These are phyloP conservation scores for Carex pumila DNA, from an alignment of 176 grass and related monocot genomes.

Conservation along the genomic window DNA sequence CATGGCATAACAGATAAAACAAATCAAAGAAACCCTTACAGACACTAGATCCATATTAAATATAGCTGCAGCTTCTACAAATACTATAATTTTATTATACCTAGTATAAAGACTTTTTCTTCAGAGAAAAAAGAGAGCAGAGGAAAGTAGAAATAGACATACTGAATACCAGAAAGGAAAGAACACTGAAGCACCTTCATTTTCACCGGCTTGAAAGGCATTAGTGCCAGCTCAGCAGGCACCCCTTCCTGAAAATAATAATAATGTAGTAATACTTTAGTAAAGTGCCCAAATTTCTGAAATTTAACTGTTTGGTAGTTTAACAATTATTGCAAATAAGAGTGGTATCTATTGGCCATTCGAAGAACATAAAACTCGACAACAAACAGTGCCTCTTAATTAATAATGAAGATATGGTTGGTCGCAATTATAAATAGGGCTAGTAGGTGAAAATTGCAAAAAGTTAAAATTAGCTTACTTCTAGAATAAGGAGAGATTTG, in stretches of 20 bases:
- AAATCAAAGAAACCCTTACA: neutral
- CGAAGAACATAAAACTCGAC: neutral
- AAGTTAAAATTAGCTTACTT: conserved; percentile 31
- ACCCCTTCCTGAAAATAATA: conserved; percentile 52
- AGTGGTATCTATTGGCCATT: neutral
- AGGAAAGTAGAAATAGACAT: conserved; percentile 8
- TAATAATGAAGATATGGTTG: neutral
- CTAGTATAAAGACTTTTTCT: neutral
- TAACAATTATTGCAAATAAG: neutral
- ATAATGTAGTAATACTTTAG: conserved; percentile 10
- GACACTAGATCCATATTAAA: neutral
- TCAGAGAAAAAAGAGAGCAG: neutral
- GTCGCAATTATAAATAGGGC: neutral
- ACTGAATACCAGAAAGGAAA: conserved; percentile 92
- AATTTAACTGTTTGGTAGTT: neutral
- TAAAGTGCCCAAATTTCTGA: neutral
- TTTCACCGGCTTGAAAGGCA: conserved; percentile 55
- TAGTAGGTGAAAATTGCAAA: neutral
- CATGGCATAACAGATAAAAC: neutral
- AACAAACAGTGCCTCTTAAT: neutral
- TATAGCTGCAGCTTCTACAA: neutral
- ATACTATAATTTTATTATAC: neutral
- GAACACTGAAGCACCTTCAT: conserved; percentile 83
- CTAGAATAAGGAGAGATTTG: conserved; percentile 67
- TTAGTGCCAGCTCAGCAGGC: conserved; percentile 56